Base-by-base conservation (phyloP, 1,284 basidiomycete species). In the Peniophora sp. region DNA sequence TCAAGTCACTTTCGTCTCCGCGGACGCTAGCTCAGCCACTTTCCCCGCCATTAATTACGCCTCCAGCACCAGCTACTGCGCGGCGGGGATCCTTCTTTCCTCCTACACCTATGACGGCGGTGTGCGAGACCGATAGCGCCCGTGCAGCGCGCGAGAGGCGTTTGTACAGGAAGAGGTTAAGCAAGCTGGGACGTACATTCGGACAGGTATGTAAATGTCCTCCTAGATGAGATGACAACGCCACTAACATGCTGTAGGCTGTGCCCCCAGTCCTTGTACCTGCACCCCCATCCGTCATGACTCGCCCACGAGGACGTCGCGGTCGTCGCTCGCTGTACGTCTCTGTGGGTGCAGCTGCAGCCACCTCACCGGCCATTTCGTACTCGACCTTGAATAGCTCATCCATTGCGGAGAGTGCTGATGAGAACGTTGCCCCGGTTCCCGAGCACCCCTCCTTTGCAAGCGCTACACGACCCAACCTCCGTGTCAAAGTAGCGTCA, bases 141-240 rank as follows among this genome's bases (percentile, higher is more conserved):
- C 52, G 39, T 24, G 49, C 43, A 27, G 49, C 39, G 41, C 17
- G 32, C 17, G 55, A 53, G 39, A 23, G 35, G 36, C 32, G 39
- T 12, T 24, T 22, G 27, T 47, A 51, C 23, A 50, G 56, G 11
- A 52, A 38, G 50, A 49, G 53, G 39, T 39, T 58, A 49, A 27
- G 50, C 22, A 58, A 58, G 50, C 53, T 58, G 19, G 27, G 50
- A 39, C 52, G 55, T 11, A 17, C 47, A 25, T 34, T 58, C 16
- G 56, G 56, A 36, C 55, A 58, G 51, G 43, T 11, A 47, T 20
- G 38, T 41, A 41, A n/a, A 16, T 5, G 38, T n/a, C n/a, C n/a
- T 8, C 19, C 38, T n/a, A 41, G 5, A 20, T 8, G 5, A n/a
- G 19, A 41, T 41, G 19, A 5, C 38, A 41, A 16, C 16, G 8